Evolutionary conservation across 805 yeast species (phyloP).

Genomic region (Starmerella tilneyi): DNA sequence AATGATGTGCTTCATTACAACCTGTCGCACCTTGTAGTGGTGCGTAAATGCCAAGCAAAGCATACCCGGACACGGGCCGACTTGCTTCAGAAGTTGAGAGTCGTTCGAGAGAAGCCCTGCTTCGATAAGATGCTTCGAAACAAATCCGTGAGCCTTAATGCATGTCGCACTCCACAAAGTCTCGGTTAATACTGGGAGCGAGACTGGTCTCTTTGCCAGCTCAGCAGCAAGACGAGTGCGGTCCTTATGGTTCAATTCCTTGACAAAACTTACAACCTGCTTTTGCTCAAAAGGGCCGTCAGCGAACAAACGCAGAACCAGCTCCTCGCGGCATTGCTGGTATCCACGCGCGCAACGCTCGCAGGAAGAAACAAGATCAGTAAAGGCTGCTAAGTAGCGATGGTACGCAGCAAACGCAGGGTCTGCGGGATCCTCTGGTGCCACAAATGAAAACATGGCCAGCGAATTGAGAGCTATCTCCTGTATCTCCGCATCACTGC

Average conservation of each 20-base stretch:
- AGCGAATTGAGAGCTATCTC: conserved; percentile 16
- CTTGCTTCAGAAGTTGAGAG: background rate
- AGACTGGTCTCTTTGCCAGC: background rate
- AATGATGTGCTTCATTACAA: background rate
- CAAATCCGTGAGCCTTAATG: conserved; percentile 3
- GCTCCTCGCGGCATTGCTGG: conserved; percentile 9
- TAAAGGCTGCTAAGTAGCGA: background rate
- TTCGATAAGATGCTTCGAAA: conserved; percentile 4
- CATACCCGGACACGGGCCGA: conserved; percentile 12
- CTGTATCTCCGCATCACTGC: conserved; percentile 7
- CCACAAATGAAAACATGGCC: conserved; percentile 17
- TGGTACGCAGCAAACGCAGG: conserved; percentile 2
- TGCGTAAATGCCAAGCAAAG: conserved; percentile 1
- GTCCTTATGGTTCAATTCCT: conserved; percentile 12
- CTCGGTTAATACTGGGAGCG: conserved; percentile 13
- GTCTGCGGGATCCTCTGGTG: conserved; percentile 8
- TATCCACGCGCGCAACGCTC: conserved; percentile 15
- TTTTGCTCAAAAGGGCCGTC: conserved; percentile 1
- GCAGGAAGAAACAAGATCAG: conserved; percentile 11
- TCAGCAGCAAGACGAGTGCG: conserved; percentile 5
- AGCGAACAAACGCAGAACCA: conserved; percentile 4
- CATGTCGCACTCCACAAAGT: conserved; percentile 18
- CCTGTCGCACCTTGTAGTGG: background rate
- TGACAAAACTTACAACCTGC: conserved; percentile 8
- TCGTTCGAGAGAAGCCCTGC: background rate